Base-by-base conservation (phyloP, 352 stramenopile genomes). In the Phytophthora uliginosa region DNA sequence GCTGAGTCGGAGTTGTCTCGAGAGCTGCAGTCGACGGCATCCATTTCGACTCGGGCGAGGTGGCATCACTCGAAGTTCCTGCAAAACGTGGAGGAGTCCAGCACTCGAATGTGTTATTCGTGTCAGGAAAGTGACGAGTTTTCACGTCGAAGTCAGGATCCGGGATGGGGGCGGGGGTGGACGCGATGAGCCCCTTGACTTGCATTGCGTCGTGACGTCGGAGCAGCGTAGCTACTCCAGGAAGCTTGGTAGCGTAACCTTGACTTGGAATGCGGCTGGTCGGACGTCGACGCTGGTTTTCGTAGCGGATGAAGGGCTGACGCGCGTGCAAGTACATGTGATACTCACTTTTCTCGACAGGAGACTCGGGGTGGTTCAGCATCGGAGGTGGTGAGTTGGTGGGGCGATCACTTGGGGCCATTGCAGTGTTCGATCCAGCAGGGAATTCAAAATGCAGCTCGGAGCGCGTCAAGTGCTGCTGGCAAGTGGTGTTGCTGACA, bases 171-270 rank as follows among this genome's bases (percentile, higher is more conserved):
- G 51, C 22, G 28, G 17, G 20, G 17, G 58, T 31, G n/a, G 53
- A 18, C 36, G 51, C 22, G n/a, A 54, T 55, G 24, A 68, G 13
- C 0, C 66, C 53, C 1, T 31, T 73, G 9, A 20, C 18, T 20
- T 72, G 59, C 50, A 68, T 66, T 26, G 58, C 48, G 2, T 66
- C 65, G 13, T 73, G 65, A 6, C 60, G 70, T 59, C 56, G 64
- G 18, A 81, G 70, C 20, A 81, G 54, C 28, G 65, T 69, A 47
- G 70, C 74, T 13, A 81, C 45, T 3, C 69, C 70, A 1, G 74
- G 74, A 17, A 81, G 74, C 38, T 42, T 72, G n/a, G 59, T n/a
- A 9, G 51, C 53, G 7, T 71, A 48, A 33, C 55, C 48, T 66
- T 66, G 68, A 51, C 6, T 65, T 1, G 73, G 67, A n/a, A 66